Conservation (phyloP, 2,329 filamentous ascomycete genomes). For the Remersonia thermophila region DNA sequence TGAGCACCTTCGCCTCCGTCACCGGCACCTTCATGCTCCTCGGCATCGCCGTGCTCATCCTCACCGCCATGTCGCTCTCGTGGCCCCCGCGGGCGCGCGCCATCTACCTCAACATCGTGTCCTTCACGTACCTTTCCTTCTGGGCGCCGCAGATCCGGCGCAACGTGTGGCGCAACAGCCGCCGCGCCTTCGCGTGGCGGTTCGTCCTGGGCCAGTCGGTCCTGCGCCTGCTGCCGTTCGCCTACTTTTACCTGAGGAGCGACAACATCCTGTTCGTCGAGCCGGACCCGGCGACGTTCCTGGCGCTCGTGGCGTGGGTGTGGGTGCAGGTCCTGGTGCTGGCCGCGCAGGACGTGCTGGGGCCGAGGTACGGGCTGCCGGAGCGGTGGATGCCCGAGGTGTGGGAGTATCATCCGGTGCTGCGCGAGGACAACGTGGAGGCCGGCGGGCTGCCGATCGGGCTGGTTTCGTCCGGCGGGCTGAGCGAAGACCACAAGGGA, state of each 20-base stretch:
- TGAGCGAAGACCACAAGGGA: neutral
- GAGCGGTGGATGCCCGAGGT: slow-evolving; percentile 56
- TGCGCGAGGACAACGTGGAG: slow-evolving; percentile 72
- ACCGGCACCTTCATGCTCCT: slow-evolving; percentile 45
- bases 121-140: slow-evolving; percentile 71
- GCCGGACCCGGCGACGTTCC: slow-evolving; percentile 53
- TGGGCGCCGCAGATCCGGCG: slow-evolving; percentile 89
- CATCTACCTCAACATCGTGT: slow-evolving; percentile 49
- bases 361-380: slow-evolving; percentile 75
- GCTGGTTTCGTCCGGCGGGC: slow-evolving; percentile 29
- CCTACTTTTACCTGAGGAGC: slow-evolving; percentile 70
- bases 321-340: slow-evolving; percentile 76
- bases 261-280: slow-evolving; percentile 73
- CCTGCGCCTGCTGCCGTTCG: slow-evolving; percentile 64
- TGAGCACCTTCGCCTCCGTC: slow-evolving; percentile 39
- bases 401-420: slow-evolving; percentile 89
- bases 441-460: slow-evolving; percentile 72
- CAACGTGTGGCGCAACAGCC: slow-evolving; percentile 82
- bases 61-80: slow-evolving; percentile 37
- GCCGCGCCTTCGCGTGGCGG: slow-evolving; percentile 79
- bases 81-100: slow-evolving; percentile 46
- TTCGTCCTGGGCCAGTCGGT: slow-evolving; percentile 77
- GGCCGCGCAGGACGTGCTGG: slow-evolving; percentile 71
- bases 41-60: slow-evolving; percentile 42
- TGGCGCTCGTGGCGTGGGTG: slow-evolving; percentile 60